Conservation (phyloP, 768 basidiomycete genomes). For the Rhizopogon sp. region DNA sequence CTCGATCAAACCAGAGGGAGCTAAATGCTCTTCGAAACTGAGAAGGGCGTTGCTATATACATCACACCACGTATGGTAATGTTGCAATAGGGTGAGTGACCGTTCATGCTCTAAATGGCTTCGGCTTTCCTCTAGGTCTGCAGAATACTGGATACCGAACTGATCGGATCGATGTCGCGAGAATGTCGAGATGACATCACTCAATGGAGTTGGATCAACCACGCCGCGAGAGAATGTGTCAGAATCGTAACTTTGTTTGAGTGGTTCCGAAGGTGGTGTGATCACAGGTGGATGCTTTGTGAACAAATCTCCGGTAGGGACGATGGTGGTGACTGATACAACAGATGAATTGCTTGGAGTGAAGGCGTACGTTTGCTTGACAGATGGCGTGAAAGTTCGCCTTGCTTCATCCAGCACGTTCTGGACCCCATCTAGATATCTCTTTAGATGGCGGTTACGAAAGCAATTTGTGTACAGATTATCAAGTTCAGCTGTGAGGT, state of each 20-base stretch:
- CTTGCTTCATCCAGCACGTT: constrained; percentile 1
- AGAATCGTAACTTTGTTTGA: not conserved
- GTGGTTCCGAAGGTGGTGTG: not conserved
- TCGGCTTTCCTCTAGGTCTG: constrained; percentile 7
- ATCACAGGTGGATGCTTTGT: not conserved
- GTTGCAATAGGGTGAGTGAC: not conserved
- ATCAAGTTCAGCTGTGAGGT: not conserved
- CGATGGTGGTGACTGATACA: not conserved
- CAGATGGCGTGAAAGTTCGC: not conserved
- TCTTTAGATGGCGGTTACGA: constrained; percentile 7
- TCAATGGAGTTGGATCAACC: not conserved
- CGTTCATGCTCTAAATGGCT: constrained; percentile 7
- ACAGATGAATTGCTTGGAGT: not conserved
- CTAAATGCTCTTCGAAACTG: too few species aligned
- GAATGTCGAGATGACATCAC: not conserved
- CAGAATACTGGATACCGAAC: constrained; percentile 9
- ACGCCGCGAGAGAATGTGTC: not conserved
- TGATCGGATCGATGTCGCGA: not conserved
- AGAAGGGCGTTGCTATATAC: not conserved
- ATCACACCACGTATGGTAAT: constrained; percentile 2
- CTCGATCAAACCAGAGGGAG: too few species aligned
- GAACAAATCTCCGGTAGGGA: not conserved
- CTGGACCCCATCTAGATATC: constrained; percentile 10
- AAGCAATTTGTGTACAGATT: constrained; percentile 11
- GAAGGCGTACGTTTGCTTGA: not conserved